Evolutionary conservation across 2,329 filamentous ascomycete species (phyloP).

Genomic region (Botrytis hyacinthi): DNA sequence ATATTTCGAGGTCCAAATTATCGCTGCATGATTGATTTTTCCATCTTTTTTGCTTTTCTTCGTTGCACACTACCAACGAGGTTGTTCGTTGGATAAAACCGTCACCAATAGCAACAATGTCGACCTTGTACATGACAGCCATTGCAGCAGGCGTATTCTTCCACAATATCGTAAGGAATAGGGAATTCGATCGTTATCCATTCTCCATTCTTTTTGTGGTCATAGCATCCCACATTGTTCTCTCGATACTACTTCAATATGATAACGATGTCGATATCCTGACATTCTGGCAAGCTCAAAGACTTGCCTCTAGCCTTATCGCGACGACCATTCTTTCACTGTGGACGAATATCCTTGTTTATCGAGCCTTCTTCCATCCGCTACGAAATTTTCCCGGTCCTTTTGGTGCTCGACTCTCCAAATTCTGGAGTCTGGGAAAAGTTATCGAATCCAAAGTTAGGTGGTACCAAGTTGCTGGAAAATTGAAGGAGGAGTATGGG

Average conservation of each 20-base stretch:
- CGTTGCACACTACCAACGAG: background rate
- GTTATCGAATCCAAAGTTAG: constrained; percentile 11
- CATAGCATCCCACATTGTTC: background rate
- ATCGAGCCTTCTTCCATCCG: constrained; percentile 49
- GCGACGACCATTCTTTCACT: background rate
- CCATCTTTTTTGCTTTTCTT: background rate
- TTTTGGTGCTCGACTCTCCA: constrained; percentile 28
- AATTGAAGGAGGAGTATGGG: constrained; percentile 30
- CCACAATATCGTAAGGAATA: background rate
- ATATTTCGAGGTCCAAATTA: background rate
- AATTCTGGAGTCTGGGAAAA: constrained; percentile 28
- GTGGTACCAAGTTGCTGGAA: constrained; percentile 24
- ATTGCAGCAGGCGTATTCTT: background rate
- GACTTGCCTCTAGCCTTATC: background rate
- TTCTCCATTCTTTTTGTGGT: background rate
- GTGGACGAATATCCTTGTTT: constrained; percentile 48
- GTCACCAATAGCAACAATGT: background rate
- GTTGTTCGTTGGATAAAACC: background rate
- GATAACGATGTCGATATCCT: background rate
- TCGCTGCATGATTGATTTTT: background rate
- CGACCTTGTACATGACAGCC: background rate
- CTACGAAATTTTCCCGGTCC: constrained; percentile 37
- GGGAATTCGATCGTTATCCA: constrained; percentile 1
- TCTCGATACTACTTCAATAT: background rate
- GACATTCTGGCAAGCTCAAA: background rate